Evolutionary conservation across 2,329 filamentous ascomycete genomes (phyloP), one percentile per base, ranked within the genome.

Genomic region (Paracamarosporium sp.): DNA sequence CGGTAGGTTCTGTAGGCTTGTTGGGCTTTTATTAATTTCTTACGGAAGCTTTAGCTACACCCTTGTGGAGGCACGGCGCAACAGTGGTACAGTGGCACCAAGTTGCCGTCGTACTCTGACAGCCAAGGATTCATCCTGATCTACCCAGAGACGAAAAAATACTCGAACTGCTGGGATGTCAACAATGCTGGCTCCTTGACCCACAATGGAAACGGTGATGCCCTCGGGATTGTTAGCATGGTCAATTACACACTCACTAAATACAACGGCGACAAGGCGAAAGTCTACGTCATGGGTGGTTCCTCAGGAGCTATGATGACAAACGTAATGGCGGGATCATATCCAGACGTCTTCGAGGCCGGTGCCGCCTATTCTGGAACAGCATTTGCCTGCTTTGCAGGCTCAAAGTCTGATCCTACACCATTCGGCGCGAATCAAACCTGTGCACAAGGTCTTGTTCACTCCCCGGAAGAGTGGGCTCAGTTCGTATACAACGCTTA

Each of bases 101-200:
- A 59, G 25, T 62, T 66, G 30, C 59, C 56, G 36, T 71, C 76
- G 1, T 74, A 84, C 11, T 83, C 86, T 5, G 81, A 83, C 57
- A 67, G 77, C 44, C 78, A 86, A 53, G 85, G 84, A 36, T 87
- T 84, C 72, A 86, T 89, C 53, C 80, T 84, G 55, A 84, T 88
- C 65, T 88, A 83, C 70, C 83, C 85, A 0, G 74, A 80, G 50
- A 82, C 81, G 3, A 81, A 81, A 0, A 81, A 83, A 56, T 73
- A 75, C 51, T 82, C 68, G 35, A 71, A 68, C 56, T 88, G 85
- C 77, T 88, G 85, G 85, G 86, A 88, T 55, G 83, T 87, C 15
- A 83, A 83, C 22, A 85, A 80, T 1, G 76, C 76, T 6, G 80
- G 76, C 7, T 77, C 83, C 0, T 79, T 88, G 2, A 84, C 81